Conservation (phyloP, 2,329 filamentous ascomycete species). For the Ophiostoma fasciatum region DNA sequence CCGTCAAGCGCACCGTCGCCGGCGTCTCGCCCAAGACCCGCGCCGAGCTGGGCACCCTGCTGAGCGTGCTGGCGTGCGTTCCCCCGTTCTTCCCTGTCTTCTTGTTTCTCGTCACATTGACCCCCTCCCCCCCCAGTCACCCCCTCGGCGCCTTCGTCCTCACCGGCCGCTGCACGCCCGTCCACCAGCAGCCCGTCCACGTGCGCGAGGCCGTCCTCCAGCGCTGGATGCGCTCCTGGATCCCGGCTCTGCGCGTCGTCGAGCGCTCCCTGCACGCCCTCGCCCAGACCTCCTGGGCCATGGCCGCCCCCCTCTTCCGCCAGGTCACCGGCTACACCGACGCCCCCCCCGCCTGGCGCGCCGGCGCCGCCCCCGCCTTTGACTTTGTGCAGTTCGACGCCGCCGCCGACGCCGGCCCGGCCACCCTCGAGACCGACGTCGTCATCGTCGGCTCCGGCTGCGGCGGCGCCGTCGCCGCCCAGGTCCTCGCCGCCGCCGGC, state of each 20-base stretch:
- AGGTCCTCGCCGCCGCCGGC: conserved; percentile 64
- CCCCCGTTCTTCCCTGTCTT: neutral
- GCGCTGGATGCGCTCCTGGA: conserved; percentile 43
- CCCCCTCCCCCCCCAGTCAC: no score
- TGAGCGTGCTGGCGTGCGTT: conserved; percentile 27
- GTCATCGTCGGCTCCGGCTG: conserved; percentile 79
- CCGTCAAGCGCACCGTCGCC: conserved; percentile 29
- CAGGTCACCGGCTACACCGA: conserved; percentile 43
- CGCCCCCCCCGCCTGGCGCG: conserved; percentile 33
- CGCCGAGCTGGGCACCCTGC: conserved; percentile 23
- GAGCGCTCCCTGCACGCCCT: conserved; percentile 40
- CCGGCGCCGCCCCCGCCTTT: conserved; percentile 38
- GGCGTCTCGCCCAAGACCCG: conserved; percentile 19
- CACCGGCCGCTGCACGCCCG: conserved; percentile 50
- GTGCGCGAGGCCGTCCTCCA: conserved; percentile 47
- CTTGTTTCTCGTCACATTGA: no score
- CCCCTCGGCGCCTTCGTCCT: conserved; percentile 44
- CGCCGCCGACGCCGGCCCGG: conserved; percentile 22
- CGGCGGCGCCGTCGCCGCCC: conserved; percentile 68
- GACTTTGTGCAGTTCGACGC: conserved; percentile 43
- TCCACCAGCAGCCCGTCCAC: conserved; percentile 44
- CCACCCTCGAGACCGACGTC: conserved; percentile 61
- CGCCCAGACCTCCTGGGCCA: conserved; percentile 37
- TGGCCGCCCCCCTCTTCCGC: conserved; percentile 38
- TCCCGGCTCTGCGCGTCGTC: conserved; percentile 39